These are phyloP conservation scores for Penicillium cinerascens DNA, from an alignment of 495 filamentous ascomycete species.

Conservation along the genomic window DNA sequence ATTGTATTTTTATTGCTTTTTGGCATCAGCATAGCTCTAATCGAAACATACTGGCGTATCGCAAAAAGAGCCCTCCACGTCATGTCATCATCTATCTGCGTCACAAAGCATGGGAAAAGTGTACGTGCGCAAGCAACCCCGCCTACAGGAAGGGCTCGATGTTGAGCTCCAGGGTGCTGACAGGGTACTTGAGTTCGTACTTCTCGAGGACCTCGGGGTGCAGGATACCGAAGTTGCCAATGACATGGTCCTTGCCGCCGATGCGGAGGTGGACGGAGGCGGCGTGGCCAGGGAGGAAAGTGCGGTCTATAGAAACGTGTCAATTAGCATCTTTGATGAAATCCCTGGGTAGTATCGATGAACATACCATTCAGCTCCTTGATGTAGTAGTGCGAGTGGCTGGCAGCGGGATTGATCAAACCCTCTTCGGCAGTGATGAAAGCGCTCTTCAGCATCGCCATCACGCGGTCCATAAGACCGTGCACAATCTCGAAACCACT, in stretches of 20 bases:
- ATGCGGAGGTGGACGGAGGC: constrained; percentile 75
- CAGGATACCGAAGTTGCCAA: constrained; percentile 89
- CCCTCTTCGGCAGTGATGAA: constrained; percentile 77
- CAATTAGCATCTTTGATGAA: neutral
- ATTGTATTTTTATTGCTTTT: constrained; percentile 18
- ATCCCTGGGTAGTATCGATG: neutral
- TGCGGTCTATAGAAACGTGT: constrained; percentile 59
- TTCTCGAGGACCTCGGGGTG: constrained; percentile 91
- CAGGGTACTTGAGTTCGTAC: constrained; percentile 90
- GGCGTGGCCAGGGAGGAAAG: constrained; percentile 87
- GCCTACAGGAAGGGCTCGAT: constrained; percentile 85
- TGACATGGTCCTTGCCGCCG: constrained; percentile 61
- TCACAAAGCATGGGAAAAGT: constrained; percentile 6
- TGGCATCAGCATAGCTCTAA: constrained; percentile 16
- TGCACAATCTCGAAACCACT: constrained; percentile 96
- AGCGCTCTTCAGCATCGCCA: constrained; percentile 84
- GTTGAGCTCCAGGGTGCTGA: constrained; percentile 93
- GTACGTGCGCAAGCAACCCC: neutral
- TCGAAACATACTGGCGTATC: constrained; percentile 10
- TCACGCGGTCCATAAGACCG: constrained; percentile 84
- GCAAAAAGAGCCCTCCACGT: constrained; percentile 17
- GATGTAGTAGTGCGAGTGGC: constrained; percentile 80
- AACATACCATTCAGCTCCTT: constrained; percentile 74
- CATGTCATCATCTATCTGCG: constrained; percentile 26
- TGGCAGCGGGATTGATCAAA: constrained; percentile 49